Evolutionary conservation across 2,329 filamentous ascomycete genomes (phyloP), one percentile per base, ranked within the genome.

Genomic region (Microcera coccophila): DNA sequence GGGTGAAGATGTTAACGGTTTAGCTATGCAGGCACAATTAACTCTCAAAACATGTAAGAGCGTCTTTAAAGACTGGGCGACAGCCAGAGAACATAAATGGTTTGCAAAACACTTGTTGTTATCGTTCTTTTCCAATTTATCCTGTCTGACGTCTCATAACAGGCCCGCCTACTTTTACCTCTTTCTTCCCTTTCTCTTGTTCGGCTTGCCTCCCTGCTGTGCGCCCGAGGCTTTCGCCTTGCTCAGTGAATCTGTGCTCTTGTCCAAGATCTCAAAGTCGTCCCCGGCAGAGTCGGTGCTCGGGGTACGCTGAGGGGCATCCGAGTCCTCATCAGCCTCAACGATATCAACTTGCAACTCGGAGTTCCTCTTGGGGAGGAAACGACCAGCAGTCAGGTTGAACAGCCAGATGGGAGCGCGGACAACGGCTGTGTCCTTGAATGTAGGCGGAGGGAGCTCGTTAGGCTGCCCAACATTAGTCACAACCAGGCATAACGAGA

Each of bases 371-470:
- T 58, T 67, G 59, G 49, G 61, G 50, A 81, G 51, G 41, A 78
- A 60, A 32, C 76, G 75, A 41, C 78, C 76, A 32, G 76, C 50
- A 4, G 75, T 76, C 45, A 72, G 70, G 40, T 66, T 73, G 70
- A 85, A 93, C 43, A 80, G 62, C 79, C 84, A 94, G 41, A 83
- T 62, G 1, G 93, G 93, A 4, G 95, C 70, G 40, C 85, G 84
- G 65, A 86, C 79, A 34, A 97, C 76, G 47, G 90, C 82, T 0
- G 93, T 98, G 61, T 97, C 87, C 50, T 70, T 78, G 64, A 96
- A 70, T 3, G 84, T 86, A 1, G 93, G 93, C 52, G 76, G 72
- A 34, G 78, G 74, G 47, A 98, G 83, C 64, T 96, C 89, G 46
- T 90, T 79, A 59, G 81, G 81, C 87, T 91, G 49, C 26, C 38